phyloP scores from a whole-genome alignment of 2,329 filamentous ascomycete genomes.

The Xylariaceae sp. region DNA sequence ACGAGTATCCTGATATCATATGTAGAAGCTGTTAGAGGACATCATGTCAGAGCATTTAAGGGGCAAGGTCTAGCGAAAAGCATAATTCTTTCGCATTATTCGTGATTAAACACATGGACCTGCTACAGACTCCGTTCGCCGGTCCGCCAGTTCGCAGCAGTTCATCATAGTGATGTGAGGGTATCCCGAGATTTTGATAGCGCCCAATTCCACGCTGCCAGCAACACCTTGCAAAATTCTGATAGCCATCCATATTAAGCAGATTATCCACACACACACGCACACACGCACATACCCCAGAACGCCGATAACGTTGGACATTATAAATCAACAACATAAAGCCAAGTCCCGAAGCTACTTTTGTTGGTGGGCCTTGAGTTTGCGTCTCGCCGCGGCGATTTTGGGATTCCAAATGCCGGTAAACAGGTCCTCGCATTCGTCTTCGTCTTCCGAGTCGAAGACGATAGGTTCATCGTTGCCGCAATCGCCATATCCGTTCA shows the following conservation, averaged over 20 bases:
- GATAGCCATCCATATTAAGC: neutral
- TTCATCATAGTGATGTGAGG: neutral
- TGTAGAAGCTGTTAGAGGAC: neutral
- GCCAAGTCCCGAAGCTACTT: conserved; percentile 14
- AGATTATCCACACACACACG: neutral
- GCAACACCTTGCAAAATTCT: neutral
- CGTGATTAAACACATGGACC: too few relatives aligned
- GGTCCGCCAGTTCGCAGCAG: neutral
- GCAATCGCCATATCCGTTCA: conserved; percentile 10
- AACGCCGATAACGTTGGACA: neutral
- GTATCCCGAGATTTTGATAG: conserved; percentile 6
- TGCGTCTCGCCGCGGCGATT: conserved; percentile 43
- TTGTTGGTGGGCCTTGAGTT: conserved; percentile 30
- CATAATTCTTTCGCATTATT: too few relatives aligned
- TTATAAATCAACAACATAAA: neutral
- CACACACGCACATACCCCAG: neutral
- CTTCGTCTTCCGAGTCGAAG: conserved; percentile 60
- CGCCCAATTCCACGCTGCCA: neutral
- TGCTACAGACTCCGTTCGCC: conserved; percentile 5
- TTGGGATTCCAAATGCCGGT: conserved; percentile 55
- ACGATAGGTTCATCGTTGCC: conserved; percentile 35
- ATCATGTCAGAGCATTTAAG: neutral
- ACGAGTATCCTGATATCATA: neutral
- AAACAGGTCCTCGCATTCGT: conserved; percentile 63
- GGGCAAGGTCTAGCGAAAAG: too few relatives aligned